Evolutionary conservation across 257 asterid genomes (phyloP), one percentile per base, ranked within the genome.

Genomic region (Fraxinus excelsior): DNA sequence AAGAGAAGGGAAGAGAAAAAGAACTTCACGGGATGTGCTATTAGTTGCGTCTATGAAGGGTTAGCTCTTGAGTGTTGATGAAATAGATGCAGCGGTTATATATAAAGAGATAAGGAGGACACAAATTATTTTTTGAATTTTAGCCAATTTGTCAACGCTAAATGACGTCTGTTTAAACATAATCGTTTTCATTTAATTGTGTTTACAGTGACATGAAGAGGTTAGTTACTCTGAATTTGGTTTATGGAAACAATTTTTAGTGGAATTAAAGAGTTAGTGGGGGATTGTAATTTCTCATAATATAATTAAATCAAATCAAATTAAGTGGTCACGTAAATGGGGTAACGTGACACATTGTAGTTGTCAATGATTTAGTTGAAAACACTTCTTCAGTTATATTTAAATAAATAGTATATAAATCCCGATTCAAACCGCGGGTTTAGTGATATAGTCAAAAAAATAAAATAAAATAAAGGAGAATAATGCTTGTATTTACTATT

Each of bases 171-270:
- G 26, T n/a, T 28, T 6, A 49, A 70, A 26, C 67, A 76, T 82
- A 68, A 77, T 74, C 70, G 71, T 34, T 42, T 58, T 31, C 7
- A 60, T 29, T 37, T 42, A 11, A 42, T 58, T 5, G 62, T 44
- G 49, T 46, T 81, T 74, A 82, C 21, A 71, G 60, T 73, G 84
- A 82, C 86, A 7, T 19, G 79, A 77, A 85, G 73, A 71, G 82
- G 73, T 80, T 66, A 70, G 75, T 21, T 82, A 70, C 72, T 46
- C 37, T 82, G 77, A 70, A 67, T 56, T 75, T 62, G 53, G 72
- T 32, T n/a, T n/a, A n/a, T n/a, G n/a, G n/a, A 80, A 70, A 32
- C 19, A 12, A 44, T 0, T 14, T 44, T 13, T 14, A 3, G 53
- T 13, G 53, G 53, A 18, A 44, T 44, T 46, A 46, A 46, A 46